Evolutionary conservation across 1,139 yeast species (phyloP), one percentile per base, ranked within the genome.

Genomic region (Debaryomyces sp.): DNA sequence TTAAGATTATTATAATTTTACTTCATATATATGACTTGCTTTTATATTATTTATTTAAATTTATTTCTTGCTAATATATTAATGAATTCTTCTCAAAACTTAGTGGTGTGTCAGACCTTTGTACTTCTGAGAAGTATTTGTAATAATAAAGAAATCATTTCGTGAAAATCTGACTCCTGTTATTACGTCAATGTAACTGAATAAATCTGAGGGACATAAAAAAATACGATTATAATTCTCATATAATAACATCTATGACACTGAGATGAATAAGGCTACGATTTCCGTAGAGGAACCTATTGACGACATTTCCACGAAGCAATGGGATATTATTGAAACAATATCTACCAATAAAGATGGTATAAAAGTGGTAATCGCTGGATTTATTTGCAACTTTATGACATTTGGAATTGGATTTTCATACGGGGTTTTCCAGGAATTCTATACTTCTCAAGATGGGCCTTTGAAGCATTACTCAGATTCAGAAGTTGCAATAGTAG

Each of bases 351-450:
- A 30, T 29, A 30, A 22, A 15, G 29, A 12, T 38, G 59, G 60
- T 0, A 43, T 55, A 8, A 47, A 21, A 15, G 43, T 51, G 2
- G 50, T 62, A 1, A 29, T 61, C 3, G 63, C 72, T 1, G 74
- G 75, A 1, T 69, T 70, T 46, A 43, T 67, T 5, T 60, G 67
- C 32, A 68, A 68, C 43, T 69, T 69, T 50, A 59, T 67, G 51
- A 70, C 68, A 1, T 68, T 70, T 51, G 75, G 75, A 0, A 59
- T 67, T 7, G 60, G 66, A 5, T 70, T 70, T 52, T 61, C 73
- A 12, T 70, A 64, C 50, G 75, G 74, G 50, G 67, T 70, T 6
- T 68, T 64, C 44, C 73, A 69, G 47, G 73, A 70, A 29, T 69
- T 54, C 49, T 70, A 69, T 45, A 58, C 64, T 1, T 59, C 70